These are phyloP conservation scores for Melastoma malabathricum DNA, from an alignment of 345 rosid species.

Conservation along the genomic window DNA sequence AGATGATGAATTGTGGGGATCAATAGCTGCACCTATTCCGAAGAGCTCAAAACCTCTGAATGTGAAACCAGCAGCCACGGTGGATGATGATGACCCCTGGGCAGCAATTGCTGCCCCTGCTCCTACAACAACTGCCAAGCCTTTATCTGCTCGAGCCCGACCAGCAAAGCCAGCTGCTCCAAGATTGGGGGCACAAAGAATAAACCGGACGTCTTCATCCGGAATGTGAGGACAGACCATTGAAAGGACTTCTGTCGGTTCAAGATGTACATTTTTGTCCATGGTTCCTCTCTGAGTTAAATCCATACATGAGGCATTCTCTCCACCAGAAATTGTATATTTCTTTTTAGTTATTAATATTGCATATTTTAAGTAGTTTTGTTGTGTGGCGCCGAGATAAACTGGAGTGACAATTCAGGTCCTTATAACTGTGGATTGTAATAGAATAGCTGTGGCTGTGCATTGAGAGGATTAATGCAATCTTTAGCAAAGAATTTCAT, in stretches of 20 bases:
- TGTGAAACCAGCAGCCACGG: conserved; percentile 30
- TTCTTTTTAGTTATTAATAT: too few species aligned
- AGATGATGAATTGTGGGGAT: conserved; percentile 93
- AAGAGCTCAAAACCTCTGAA: conserved; percentile 60
- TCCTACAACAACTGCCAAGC: conserved; percentile 71
- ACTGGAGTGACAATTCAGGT: too few species aligned
- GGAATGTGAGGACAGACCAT: conserved; percentile 28
- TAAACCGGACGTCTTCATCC: conserved; percentile 65
- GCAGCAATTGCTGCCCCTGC: conserved; percentile 92
- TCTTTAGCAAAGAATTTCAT: too few species aligned
- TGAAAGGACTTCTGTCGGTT: conserved; percentile 6
- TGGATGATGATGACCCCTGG: conserved; percentile 83
- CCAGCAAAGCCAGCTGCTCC: conserved; percentile 57
- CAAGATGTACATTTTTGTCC: conserved; percentile 37
- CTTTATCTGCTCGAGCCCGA: conserved; percentile 61
- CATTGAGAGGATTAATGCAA: too few species aligned
- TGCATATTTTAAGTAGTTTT: too few species aligned
- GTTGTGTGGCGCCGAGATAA: too few species aligned
- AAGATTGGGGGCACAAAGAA: conserved; percentile 82
- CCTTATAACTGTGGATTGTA: too few species aligned
- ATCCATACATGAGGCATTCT: conserved; percentile 8
- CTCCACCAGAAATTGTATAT: too few species aligned
- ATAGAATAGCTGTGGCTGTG: too few species aligned
- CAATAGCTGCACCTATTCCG: conserved; percentile 83
- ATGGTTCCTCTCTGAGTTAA: conserved; percentile 7